Base-by-base conservation (phyloP, 495 filamentous ascomycete genomes). In the Aspergillus bertholletiae region DNA sequence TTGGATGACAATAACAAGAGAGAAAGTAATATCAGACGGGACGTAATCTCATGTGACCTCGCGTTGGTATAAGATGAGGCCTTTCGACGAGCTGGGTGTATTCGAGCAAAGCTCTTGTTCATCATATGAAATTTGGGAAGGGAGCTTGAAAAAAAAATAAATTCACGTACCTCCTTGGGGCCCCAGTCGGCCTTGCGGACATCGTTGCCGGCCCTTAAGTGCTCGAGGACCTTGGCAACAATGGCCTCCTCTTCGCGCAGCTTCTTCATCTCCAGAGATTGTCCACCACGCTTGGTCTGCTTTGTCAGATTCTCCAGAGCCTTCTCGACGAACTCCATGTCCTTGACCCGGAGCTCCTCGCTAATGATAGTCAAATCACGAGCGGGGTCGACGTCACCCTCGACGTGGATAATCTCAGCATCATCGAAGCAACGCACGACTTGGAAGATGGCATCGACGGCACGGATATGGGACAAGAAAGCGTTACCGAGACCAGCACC, bases 61-160 rank as follows among this genome's bases (percentile, higher is more conserved):
- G 80, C 81, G 87, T 80, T 78, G 69, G 78, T 54, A 56, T 54
- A 57, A 22, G 85, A 67, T 71, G 70, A 73, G 67, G 86, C 78
- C 83, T 84, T 86, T 97, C 94, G 84, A 96, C 86, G 94, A 98
- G 94, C 94, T 98, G 94, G 94, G 94, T 92, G 88, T 80, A 80
- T 90, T n/a, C 86, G 88, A 93, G 91, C 89, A 80, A 76, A 84
- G 89, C 92, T 92, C 88, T 96, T 96, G 85, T 84, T 98, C 94
- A 97, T 98, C 94, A 94, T 87, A 60, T 69, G 75, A 84, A 53
- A 53, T 44, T 44, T 53, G 56, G 60, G 39, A 21, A 13, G 47
- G 37, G 40, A 21, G 26, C 20, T 17, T 37, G 58, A 49, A 18
- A 49, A 52, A 55, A 58, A 59, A 59, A 54, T 55, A 53, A 58